Percentiles rank a stretch among this genome's conserved stretches.
These are phyloP conservation scores for Wallacemonas sp. DNA, from an alignment of 208 protist genomes.

Conservation along the genomic window DNA sequence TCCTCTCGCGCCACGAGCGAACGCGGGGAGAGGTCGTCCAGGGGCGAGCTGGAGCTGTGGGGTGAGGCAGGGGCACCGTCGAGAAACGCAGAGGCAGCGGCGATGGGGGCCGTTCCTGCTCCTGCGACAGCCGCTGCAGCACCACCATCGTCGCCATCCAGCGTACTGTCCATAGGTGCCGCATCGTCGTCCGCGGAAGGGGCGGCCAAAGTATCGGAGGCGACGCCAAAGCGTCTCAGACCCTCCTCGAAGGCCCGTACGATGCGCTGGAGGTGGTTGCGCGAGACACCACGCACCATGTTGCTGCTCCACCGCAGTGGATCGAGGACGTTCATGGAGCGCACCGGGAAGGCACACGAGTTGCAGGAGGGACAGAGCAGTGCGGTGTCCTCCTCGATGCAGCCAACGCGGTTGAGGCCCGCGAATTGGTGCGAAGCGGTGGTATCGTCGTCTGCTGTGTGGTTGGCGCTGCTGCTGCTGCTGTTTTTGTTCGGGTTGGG, in stretches of 20 bases:
- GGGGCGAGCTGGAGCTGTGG: neutral
- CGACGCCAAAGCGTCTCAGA: slow-evolving; percentile 42
- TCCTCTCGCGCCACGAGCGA: too few species aligned
- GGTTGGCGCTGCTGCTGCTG: neutral
- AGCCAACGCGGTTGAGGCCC: slow-evolving; percentile 37
- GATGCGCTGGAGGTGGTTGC: slow-evolving; percentile 85
- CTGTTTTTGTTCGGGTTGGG: neutral
- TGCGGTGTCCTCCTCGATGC: slow-evolving; percentile 30
- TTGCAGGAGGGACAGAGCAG: slow-evolving; percentile 68
- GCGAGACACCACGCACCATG: slow-evolving; percentile 83
- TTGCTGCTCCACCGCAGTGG: slow-evolving; percentile 91
- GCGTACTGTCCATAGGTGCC: neutral
- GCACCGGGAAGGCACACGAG: slow-evolving; percentile 73
- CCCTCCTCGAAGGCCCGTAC: slow-evolving; percentile 68
- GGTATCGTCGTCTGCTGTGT: neutral
- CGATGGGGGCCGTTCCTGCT: neutral
- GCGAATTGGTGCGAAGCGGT: neutral
- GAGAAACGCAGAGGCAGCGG: too few species aligned
- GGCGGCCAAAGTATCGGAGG: slow-evolving; percentile 42
- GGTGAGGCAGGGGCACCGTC: neutral
- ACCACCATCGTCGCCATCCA: neutral
- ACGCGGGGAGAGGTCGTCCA: neutral
- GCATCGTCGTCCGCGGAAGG: neutral
- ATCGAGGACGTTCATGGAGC: slow-evolving; percentile 91
- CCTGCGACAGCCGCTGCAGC: neutral